Conservation (phyloP, 257 asterid species). For the Sherardia arvensis region DNA sequence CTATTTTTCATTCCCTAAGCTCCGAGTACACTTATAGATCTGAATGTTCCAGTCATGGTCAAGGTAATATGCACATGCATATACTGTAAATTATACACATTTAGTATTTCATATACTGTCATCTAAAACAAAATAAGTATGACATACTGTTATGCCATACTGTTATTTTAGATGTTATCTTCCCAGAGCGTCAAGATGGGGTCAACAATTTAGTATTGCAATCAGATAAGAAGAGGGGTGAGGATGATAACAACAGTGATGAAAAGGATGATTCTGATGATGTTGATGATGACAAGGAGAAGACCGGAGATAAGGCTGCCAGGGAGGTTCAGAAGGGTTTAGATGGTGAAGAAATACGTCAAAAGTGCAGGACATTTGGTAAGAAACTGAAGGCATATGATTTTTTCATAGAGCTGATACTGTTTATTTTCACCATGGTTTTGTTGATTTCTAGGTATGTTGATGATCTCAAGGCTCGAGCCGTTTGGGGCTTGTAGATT, state of each 20-base stretch:
- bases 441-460: slow-evolving; percentile 7
- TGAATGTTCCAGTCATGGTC: too few species aligned
- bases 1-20: too few species aligned
- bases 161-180: too few species aligned
- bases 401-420: slow-evolving; percentile 15
- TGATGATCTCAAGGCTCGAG: slow-evolving; percentile 1
- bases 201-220: too few species aligned
- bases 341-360: background rate
- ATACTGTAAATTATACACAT: too few species aligned
- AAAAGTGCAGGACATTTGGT: slow-evolving; percentile 5
- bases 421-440: slow-evolving; percentile 8
- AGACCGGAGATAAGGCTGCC: background rate
- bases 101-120: too few species aligned
- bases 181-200: too few species aligned
- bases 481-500: slow-evolving; percentile 15
- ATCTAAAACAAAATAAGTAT: too few species aligned
- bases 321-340: background rate
- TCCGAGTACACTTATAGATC: too few species aligned
- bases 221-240: background rate
- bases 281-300: background rate
- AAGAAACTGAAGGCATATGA: slow-evolving; percentile 10
- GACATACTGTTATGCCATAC: too few species aligned
- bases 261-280: background rate
- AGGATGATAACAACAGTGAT: background rate
- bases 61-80: too few species aligned